Conservation (phyloP, 495 filamentous ascomycete species). For the Aspergillus ellipticus region DNA sequence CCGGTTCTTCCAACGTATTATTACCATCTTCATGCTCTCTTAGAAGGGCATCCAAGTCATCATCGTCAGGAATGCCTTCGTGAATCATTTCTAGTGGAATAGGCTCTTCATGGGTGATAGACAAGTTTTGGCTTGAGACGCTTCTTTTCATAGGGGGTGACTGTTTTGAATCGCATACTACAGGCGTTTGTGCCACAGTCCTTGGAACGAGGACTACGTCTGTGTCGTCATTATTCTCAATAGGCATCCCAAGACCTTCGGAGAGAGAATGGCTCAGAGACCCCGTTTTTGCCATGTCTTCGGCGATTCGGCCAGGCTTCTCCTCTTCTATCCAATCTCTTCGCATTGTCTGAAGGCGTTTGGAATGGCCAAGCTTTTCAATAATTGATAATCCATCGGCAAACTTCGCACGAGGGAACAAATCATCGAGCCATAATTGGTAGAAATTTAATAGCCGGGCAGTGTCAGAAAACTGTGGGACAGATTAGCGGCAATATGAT, state of each 20-base stretch:
- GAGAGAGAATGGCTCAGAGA: background rate
- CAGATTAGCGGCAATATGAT: background rate
- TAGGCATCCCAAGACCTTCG: background rate
- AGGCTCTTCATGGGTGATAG: conserved; percentile 21
- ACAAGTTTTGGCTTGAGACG: conserved; percentile 20
- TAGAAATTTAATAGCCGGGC: conserved; percentile 82
- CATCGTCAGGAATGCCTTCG: conserved; percentile 12
- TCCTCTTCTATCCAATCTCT: conserved; percentile 85
- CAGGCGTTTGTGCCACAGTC: background rate
- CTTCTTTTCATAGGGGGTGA: background rate
- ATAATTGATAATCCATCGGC: conserved; percentile 86
- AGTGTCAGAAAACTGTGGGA: conserved; percentile 73
- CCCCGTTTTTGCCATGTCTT: background rate
- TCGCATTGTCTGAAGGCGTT: conserved; percentile 65
- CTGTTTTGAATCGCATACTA: background rate
- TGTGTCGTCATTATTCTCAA: background rate
- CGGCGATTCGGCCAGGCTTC: conserved; percentile 23
- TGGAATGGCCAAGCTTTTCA: conserved; percentile 88
- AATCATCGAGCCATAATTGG: conserved; percentile 93
- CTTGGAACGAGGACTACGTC: background rate
- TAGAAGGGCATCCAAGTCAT: conserved; percentile 34
- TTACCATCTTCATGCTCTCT: conserved; percentile 28
- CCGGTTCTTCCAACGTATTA: background rate
- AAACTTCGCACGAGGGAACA: conserved; percentile 94
- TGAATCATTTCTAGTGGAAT: conserved; percentile 5